Percentiles rank a stretch among this genome's conserved stretches.
phyloP scores from a whole-genome alignment of 352 stramenopile species.

The Globisporangium recalcitrans region DNA sequence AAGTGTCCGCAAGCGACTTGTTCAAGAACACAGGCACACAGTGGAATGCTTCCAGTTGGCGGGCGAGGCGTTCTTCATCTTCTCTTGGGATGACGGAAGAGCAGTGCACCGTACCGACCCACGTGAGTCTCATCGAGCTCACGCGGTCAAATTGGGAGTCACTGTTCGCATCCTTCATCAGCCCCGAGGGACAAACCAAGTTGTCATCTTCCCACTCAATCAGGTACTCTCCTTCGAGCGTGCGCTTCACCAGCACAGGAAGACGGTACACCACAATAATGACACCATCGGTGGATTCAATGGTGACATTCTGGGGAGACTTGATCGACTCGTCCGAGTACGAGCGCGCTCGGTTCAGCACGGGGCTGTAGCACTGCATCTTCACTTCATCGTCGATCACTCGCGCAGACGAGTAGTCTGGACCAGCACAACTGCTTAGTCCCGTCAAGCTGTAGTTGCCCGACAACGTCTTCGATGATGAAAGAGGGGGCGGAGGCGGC shows the following conservation, averaged over 20 bases:
- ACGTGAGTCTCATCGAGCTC: slow-evolving; percentile 80
- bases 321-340: slow-evolving; percentile 59
- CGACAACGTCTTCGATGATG: slow-evolving; percentile 3
- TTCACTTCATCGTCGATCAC: slow-evolving; percentile 13
- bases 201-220: slow-evolving; percentile 89
- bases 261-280: slow-evolving; percentile 97
- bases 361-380: slow-evolving; percentile 29
- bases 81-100: slow-evolving; percentile 70
- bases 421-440: neutral
- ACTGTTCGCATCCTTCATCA: slow-evolving; percentile 65
- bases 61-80: slow-evolving; percentile 70
- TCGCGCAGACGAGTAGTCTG: slow-evolving; percentile 13
- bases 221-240: slow-evolving; percentile 58
- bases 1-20: slow-evolving; percentile 72
- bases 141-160: slow-evolving; percentile 62
- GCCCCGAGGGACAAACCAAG: slow-evolving; percentile 73
- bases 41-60: slow-evolving; percentile 88
- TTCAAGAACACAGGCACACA: slow-evolving; percentile 97
- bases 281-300: slow-evolving; percentile 92
- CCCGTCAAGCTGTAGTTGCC: slow-evolving; percentile 13
- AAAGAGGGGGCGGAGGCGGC: slow-evolving; percentile 3
- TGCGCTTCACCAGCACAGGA: slow-evolving; percentile 88
- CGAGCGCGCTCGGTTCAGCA: slow-evolving; percentile 35
- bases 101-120: slow-evolving; percentile 80
- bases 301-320: slow-evolving; percentile 75